Percentiles rank a stretch among this genome's conserved stretches.
Evolutionary conservation across 1,284 basidiomycete species (phyloP).

Genomic region (Acaromyces ingoldii): DNA sequence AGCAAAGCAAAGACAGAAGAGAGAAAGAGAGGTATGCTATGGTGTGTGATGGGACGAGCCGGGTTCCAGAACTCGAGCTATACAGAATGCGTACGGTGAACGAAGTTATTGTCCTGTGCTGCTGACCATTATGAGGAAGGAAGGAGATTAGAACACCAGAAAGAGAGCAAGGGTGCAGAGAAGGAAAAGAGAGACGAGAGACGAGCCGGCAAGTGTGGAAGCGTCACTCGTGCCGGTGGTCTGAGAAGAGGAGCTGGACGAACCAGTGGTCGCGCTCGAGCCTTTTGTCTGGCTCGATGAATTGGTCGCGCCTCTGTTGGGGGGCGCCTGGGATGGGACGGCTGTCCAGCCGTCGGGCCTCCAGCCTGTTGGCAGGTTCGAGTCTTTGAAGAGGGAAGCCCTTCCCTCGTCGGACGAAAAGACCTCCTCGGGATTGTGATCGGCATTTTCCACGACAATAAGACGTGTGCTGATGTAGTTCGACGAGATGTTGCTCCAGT

Average conservation of each 20-base stretch:
- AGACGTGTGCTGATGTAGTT: constrained; percentile 29
- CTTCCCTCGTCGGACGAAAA: constrained; percentile 33
- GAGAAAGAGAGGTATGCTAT: neutral
- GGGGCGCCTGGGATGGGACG: neutral
- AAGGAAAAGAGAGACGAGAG: neutral
- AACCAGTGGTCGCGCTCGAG: neutral
- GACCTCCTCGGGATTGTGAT: constrained; percentile 37
- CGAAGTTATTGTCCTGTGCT: no score
- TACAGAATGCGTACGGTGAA: no score
- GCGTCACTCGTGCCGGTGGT: neutral
- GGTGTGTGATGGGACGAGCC: no score
- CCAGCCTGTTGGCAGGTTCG: constrained; percentile 37
- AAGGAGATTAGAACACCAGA: neutral
- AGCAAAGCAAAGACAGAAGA: neutral
- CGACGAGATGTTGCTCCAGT: constrained; percentile 35
- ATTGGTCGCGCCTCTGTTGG: neutral
- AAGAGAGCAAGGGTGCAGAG: neutral
- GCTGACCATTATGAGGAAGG: neutral
- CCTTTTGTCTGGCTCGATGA: neutral
- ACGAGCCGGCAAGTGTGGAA: neutral
- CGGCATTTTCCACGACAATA: constrained; percentile 35
- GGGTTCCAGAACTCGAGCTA: no score
- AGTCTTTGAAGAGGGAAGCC: constrained; percentile 35
- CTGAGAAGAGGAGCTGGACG: neutral
- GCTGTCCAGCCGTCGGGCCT: constrained; percentile 27